phyloP scores from a whole-genome alignment of 768 basidiomycete genomes.

The Mycena albidolilacea region DNA sequence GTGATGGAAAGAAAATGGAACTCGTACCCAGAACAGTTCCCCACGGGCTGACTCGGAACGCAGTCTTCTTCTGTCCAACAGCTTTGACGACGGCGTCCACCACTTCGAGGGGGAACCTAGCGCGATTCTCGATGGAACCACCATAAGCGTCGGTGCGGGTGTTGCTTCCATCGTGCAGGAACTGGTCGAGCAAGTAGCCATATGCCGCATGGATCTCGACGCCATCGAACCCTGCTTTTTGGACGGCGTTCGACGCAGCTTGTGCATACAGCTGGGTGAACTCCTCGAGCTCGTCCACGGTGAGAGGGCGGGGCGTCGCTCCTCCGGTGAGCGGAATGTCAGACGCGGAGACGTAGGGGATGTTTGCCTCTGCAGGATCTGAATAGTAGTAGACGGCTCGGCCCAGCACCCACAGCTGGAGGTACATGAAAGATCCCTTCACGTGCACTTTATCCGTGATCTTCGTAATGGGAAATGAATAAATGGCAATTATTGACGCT shows the following conservation, averaged over 20 bases:
- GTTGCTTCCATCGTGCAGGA: conserved; percentile 60
- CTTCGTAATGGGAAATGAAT: conserved; percentile 9
- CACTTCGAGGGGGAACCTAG: conserved; percentile 61
- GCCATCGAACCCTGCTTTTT: conserved; percentile 70
- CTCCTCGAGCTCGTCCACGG: conserved; percentile 51
- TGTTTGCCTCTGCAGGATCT: conserved; percentile 45
- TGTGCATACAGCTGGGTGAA: conserved; percentile 57
- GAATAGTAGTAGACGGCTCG: conserved; percentile 45
- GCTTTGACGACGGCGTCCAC: conserved; percentile 55
- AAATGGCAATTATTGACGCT: neutral
- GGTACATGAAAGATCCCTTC: conserved; percentile 52
- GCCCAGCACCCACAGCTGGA: conserved; percentile 67
- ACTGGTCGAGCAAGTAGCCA: conserved; percentile 60
- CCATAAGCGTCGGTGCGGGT: conserved; percentile 50
- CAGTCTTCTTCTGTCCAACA: conserved; percentile 60
- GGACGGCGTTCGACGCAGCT: conserved; percentile 61
- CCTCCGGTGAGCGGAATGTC: conserved; percentile 33
- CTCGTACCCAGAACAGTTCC: conserved; percentile 45
- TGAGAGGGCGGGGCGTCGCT: conserved; percentile 47
- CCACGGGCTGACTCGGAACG: conserved; percentile 61
- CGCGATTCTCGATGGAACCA: conserved; percentile 57
- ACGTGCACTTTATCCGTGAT: conserved; percentile 38
- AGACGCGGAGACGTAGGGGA: conserved; percentile 49
- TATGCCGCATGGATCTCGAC: conserved; percentile 60
- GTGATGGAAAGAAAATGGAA: conserved; percentile 31